These are phyloP conservation scores for Yamagishiella unicocca DNA, from an alignment of 139 green algal genomes.

Conservation along the genomic window DNA sequence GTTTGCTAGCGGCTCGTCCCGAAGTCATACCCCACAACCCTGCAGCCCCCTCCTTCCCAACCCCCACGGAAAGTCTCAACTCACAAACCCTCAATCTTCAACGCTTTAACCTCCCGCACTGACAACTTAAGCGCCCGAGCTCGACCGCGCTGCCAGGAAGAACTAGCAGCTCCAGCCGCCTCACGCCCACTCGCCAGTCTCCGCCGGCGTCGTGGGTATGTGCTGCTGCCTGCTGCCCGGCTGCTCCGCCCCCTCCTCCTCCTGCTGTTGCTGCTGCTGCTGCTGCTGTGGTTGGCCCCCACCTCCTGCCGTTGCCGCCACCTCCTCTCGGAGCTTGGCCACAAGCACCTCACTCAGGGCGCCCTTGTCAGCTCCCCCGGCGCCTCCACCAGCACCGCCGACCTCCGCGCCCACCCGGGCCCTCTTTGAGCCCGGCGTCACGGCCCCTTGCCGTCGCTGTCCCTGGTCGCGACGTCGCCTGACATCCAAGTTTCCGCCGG, in stretches of 20 bases:
- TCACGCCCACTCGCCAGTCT: constrained; percentile 36
- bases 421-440: not conserved
- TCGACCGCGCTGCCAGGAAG: too few species aligned
- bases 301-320: not conserved
- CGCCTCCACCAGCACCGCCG: not conserved
- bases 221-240: not conserved
- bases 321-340: constrained; percentile 5
- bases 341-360: not conserved
- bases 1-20: too few species aligned
- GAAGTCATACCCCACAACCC: too few species aligned
- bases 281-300: not conserved
- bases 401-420: not conserved
- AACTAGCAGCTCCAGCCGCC: too few species aligned
- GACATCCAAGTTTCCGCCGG: not conserved
- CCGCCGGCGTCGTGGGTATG: constrained; percentile 6
- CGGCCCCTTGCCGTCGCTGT: not conserved
- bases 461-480: not conserved
- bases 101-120: too few species aligned
- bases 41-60: too few species aligned
- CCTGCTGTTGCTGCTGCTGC: not conserved
- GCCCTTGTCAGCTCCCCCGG: not conserved
- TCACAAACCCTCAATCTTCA: too few species aligned
- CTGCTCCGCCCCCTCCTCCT: not conserved
- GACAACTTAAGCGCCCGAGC: too few species aligned
- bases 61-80: too few species aligned